A percentile compares a stretch with the other conserved stretches of the same genome.
Conservation (phyloP, 805 yeast genomes). For the Dipodascopsis uninucleata region DNA sequence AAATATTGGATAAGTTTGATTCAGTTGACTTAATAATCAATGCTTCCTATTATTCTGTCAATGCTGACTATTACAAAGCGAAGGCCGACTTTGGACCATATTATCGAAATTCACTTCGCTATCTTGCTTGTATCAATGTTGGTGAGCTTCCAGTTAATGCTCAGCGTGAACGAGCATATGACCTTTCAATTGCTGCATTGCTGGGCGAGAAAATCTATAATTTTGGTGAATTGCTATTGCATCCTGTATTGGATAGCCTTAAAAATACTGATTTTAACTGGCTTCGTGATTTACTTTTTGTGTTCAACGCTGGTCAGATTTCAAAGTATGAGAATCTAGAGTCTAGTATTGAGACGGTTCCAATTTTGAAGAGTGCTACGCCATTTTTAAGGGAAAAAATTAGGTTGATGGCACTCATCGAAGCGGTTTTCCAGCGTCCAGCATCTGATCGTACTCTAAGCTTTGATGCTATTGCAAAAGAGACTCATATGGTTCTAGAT, state of each 20-base stretch:
- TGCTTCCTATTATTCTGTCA: conserved; percentile 78
- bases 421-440: conserved; percentile 73
- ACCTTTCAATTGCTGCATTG: conserved; percentile 79
- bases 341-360: conserved; percentile 44
- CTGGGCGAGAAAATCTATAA: conserved; percentile 90
- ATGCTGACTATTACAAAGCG: conserved; percentile 68
- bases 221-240: conserved; percentile 91
- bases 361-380: conserved; percentile 55
- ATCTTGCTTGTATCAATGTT: conserved; percentile 62
- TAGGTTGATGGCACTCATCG: conserved; percentile 86
- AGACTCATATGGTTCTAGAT: conserved; percentile 61
- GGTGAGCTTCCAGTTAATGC: conserved; percentile 41
- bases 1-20: conserved; percentile 51
- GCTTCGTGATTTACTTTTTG: conserved; percentile 66
- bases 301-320: conserved; percentile 77
- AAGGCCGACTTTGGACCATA: conserved; percentile 75
- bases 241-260: conserved; percentile 66
- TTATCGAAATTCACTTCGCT: conserved; percentile 77
- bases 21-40: conserved; percentile 61
- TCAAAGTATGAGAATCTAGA: conserved; percentile 53
- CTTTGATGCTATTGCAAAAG: conserved; percentile 68
- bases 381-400: conserved; percentile 82
- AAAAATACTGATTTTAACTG: conserved; percentile 54
- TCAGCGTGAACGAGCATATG: conserved; percentile 58
- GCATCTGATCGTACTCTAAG: conserved; percentile 69